These are phyloP conservation scores for Gossypium longicalyx DNA, from an alignment of 345 rosid genomes.

Conservation along the genomic window DNA sequence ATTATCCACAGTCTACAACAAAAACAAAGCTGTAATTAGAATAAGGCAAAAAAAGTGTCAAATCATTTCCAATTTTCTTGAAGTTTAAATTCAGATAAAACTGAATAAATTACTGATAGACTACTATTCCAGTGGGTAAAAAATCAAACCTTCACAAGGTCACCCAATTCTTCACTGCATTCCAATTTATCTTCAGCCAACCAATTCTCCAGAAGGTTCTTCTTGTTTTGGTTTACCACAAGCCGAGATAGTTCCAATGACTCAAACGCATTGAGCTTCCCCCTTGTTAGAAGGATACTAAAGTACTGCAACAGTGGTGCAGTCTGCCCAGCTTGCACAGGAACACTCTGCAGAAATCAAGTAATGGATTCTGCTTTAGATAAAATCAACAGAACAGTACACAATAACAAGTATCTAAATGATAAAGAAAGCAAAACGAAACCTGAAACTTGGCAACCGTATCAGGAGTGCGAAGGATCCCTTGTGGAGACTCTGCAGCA, in stretches of 20 bases:
- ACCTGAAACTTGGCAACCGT: slow-evolving; percentile 99
- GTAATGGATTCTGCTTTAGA: background rate
- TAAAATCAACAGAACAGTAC: slow-evolving; percentile 8
- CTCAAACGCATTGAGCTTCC: slow-evolving; percentile 96
- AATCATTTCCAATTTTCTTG: background rate
- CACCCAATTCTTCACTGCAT: slow-evolving; percentile 98
- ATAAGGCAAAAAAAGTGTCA: slow-evolving; percentile 2
- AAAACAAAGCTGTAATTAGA: slow-evolving; percentile 19
- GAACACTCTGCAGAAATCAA: slow-evolving; percentile 71
- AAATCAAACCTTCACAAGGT: slow-evolving; percentile 87
- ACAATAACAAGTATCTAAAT: background rate
- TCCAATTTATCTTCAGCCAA: slow-evolving; percentile 97
- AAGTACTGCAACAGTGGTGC: slow-evolving; percentile 97
- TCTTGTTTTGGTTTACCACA: slow-evolving; percentile 96
- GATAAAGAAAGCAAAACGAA: slow-evolving; percentile 11
- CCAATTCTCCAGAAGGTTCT: slow-evolving; percentile 96
- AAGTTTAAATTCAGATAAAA: background rate
- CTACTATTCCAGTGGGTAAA: background rate
- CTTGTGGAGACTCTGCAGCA: slow-evolving; percentile 99
- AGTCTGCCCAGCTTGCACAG: slow-evolving; percentile 97
- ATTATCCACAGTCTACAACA: slow-evolving; percentile 89
- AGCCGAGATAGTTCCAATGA: slow-evolving; percentile 97
- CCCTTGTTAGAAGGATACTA: slow-evolving; percentile 90
- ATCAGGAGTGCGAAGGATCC: slow-evolving; percentile 93
- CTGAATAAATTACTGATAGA: background rate